Evolutionary conservation across 192 early-diverging fungal genomes (phyloP).

Genomic region (Coemansia sp.): DNA sequence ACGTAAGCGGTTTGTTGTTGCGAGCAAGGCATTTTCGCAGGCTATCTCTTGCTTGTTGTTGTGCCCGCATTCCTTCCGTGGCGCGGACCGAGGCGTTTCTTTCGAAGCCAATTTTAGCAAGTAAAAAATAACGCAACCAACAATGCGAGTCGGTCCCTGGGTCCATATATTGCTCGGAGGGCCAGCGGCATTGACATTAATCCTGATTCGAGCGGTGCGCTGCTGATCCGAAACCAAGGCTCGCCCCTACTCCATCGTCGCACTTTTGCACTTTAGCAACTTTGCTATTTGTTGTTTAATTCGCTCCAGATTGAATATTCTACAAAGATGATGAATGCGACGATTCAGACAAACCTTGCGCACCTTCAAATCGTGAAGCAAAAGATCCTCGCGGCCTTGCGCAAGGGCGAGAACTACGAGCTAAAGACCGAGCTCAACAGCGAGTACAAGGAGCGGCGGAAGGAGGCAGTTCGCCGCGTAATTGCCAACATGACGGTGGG

Average conservation of each 20-base stretch:
- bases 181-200: no score
- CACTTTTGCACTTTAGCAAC: not conserved
- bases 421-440: constrained; percentile 96
- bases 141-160: no score
- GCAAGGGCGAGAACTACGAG: constrained; percentile 91
- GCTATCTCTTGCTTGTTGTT: no score
- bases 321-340: constrained; percentile 52
- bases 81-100: not conserved
- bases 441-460: constrained; percentile 94
- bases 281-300: no score
- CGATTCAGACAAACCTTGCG: constrained; percentile 53
- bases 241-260: no score
- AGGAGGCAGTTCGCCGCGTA: constrained; percentile 98
- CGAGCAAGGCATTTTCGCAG: not conserved
- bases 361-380: constrained; percentile 55
- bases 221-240: no score
- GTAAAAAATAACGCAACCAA: no score
- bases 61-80: no score
- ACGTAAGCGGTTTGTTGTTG: not conserved
- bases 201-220: no score
- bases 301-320: not conserved
- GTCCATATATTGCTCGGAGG: no score
- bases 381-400: constrained; percentile 53
- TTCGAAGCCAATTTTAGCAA: constrained; percentile 15
- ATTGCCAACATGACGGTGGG: constrained; percentile 99